Evolutionary conservation across 768 basidiomycete genomes (phyloP).

Genomic region (Pulveroboletus sp.): DNA sequence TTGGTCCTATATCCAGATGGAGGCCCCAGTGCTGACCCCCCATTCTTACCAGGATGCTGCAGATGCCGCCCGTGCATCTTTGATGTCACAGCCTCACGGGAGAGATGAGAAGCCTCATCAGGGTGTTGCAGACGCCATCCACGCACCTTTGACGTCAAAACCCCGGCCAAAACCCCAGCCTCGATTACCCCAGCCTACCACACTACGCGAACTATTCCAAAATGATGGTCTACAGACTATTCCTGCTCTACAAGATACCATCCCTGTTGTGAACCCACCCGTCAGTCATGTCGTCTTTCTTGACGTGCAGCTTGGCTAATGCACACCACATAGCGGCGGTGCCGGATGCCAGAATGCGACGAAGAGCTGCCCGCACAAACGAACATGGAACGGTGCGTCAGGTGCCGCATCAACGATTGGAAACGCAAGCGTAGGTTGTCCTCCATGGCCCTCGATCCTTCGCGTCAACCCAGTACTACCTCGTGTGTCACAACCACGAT

Average conservation of each 20-base stretch:
- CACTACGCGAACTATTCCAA: conserved; percentile 1
- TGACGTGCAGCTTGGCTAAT: neutral
- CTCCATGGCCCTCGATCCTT: neutral
- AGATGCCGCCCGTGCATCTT: no score
- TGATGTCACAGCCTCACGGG: no score
- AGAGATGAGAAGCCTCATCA: no score
- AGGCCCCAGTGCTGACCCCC: neutral
- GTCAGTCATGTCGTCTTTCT: conserved; percentile 2
- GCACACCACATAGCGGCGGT: conserved; percentile 11
- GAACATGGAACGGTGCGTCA: conserved; percentile 15
- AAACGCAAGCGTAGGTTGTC: conserved; percentile 8
- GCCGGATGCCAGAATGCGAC: conserved; percentile 13
- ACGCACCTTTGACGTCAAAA: no score
- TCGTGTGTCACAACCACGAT: neutral
- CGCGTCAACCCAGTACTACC: neutral
- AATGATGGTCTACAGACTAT: neutral
- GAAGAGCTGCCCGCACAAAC: conserved; percentile 6
- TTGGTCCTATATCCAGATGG: neutral
- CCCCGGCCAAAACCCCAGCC: neutral
- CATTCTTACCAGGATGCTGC: conserved; percentile 8
- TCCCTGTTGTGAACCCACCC: neutral
- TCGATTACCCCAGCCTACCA: neutral
- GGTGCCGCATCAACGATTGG: conserved; percentile 20
- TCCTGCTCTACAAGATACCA: neutral
- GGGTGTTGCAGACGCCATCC: conserved; percentile 8